Evolutionary conservation across 345 rosid genomes (phyloP).

Genomic region (Murraya paniculata): DNA sequence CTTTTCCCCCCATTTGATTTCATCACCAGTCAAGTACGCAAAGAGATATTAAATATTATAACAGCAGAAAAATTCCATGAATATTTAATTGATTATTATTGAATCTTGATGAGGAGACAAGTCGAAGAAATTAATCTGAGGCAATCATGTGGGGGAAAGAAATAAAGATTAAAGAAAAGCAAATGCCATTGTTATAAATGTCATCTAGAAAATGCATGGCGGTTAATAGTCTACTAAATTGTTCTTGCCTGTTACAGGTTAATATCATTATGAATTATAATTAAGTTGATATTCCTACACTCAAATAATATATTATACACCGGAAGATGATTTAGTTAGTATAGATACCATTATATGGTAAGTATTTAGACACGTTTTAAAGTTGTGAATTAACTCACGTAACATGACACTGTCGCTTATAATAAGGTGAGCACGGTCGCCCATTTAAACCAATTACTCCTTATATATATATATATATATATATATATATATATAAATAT

Average conservation of each 20-base stretch:
- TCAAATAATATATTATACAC: no score
- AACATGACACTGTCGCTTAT: no score
- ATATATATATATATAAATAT: not conserved
- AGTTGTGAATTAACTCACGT: no score
- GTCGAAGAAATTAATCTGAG: not conserved
- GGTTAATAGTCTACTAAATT: not conserved
- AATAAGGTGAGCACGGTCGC: fast-evolving
- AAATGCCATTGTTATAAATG: not conserved
- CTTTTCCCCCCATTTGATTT: no score
- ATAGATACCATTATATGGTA: no score
- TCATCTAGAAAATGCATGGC: not conserved
- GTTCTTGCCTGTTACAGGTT: not conserved
- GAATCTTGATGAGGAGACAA: not conserved
- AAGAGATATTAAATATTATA: not conserved
- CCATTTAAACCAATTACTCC: fast-evolving
- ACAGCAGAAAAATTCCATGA: no score
- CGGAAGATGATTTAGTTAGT: no score
- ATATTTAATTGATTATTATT: not conserved
- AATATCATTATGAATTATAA: not conserved
- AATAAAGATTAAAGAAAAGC: not conserved
- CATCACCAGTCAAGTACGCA: no score
- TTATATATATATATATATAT: no score
- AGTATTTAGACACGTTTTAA: no score
- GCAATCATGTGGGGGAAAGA: not conserved
- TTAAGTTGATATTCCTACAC: not conserved